These are phyloP conservation scores for Endothia cerciana DNA, from an alignment of 2,329 filamentous ascomycete genomes.

Conservation along the genomic window DNA sequence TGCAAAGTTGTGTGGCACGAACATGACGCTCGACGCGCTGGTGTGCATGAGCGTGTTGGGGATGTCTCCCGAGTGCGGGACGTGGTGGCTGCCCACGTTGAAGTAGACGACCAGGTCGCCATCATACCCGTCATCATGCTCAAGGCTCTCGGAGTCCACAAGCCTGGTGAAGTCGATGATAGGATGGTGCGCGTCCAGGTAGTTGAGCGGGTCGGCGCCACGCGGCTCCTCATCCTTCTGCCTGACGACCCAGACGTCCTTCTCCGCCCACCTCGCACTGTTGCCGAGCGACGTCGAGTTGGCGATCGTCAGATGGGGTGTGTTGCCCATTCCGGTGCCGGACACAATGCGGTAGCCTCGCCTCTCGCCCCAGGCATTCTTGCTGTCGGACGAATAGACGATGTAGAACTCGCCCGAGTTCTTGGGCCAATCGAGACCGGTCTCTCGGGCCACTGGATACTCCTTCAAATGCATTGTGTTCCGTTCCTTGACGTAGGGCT, in stretches of 20 bases:
- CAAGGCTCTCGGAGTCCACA: conserved; percentile 40
- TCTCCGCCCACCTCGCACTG: conserved; percentile 29
- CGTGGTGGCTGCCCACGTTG: conserved; percentile 50
- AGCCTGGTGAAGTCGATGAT: conserved; percentile 46
- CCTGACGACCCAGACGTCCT: conserved; percentile 44
- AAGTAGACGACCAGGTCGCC: conserved; percentile 43
- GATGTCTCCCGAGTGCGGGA: conserved; percentile 47
- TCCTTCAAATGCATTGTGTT: conserved; percentile 29
- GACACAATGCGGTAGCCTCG: conserved; percentile 48
- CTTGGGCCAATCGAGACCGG: conserved; percentile 36
- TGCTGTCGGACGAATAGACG: conserved; percentile 38
- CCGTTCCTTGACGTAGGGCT: conserved; percentile 24
- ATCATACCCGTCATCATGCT: conserved; percentile 36
- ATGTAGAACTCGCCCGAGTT: conserved; percentile 44
- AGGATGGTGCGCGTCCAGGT: conserved; percentile 41
- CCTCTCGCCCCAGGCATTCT: conserved; percentile 46
- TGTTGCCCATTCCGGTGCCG: conserved; percentile 35
- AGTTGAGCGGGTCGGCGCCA: conserved; percentile 43
- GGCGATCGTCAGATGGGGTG: conserved; percentile 32
- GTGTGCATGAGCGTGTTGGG: conserved; percentile 49
- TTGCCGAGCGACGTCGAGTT: conserved; percentile 41
- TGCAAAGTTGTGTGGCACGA: conserved; percentile 45
- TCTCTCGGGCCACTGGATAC: conserved; percentile 20
- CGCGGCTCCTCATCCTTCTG: conserved; percentile 51
- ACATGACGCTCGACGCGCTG: conserved; percentile 42